Conservation (phyloP, 495 filamentous ascomycete species). For the Neurospora sp. region DNA sequence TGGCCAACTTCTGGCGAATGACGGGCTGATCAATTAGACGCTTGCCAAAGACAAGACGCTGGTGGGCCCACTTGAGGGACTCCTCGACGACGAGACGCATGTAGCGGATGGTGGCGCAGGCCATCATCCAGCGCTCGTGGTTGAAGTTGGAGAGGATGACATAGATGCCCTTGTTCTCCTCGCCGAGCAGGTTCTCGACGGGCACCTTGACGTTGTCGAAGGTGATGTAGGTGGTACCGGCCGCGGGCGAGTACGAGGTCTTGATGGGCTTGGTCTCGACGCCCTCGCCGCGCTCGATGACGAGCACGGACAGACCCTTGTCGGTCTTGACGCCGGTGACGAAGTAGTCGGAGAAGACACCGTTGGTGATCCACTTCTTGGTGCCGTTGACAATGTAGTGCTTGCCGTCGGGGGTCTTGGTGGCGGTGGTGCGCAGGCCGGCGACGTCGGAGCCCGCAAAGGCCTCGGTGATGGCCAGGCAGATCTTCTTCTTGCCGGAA, state of each 20-base stretch:
- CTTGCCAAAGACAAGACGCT: conserved; percentile 79
- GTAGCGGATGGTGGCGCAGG: conserved; percentile 50
- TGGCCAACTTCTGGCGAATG: conserved; percentile 81
- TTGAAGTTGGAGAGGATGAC: conserved; percentile 88
- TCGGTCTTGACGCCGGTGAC: conserved; percentile 72
- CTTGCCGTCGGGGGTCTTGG: conserved; percentile 72
- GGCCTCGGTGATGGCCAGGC: conserved; percentile 78
- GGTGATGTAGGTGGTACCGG: conserved; percentile 70
- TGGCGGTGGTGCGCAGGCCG: conserved; percentile 69
- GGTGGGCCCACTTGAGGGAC: conserved; percentile 82
- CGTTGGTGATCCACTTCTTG: conserved; percentile 95
- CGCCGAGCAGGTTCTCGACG: conserved; percentile 64
- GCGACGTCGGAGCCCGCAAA: conserved; percentile 86
- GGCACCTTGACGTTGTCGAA: conserved; percentile 86
- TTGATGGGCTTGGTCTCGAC: conserved; percentile 73
- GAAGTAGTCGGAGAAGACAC: conserved; percentile 75
- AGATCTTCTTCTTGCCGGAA: conserved; percentile 77
- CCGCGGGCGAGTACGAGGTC: conserved; percentile 72
- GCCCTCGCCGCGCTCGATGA: conserved; percentile 62
- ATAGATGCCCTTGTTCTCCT: conserved; percentile 79
- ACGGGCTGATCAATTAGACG: conserved; percentile 72
- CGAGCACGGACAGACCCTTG: conserved; percentile 69
- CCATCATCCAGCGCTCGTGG: conserved; percentile 69
- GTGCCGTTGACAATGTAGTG: conserved; percentile 82
- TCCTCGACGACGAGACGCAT: conserved; percentile 68